Conservation (phyloP, 331 rosid genomes). For the Prunus yedoensis region DNA sequence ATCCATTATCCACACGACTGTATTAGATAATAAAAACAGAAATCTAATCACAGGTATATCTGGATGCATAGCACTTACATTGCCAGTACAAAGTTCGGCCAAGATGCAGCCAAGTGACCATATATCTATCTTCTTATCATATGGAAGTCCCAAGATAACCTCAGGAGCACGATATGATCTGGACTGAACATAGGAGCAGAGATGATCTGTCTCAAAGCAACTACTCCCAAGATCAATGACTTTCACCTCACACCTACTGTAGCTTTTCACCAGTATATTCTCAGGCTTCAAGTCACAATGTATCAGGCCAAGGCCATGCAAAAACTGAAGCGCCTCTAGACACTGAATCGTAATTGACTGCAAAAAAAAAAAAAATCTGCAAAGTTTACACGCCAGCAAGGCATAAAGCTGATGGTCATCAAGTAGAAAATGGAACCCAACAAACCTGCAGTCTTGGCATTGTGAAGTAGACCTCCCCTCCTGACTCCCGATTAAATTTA, state of each 20-base stretch:
- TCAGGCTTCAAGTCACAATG: slow-evolving; percentile 99
- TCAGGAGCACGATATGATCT: slow-evolving; percentile 99
- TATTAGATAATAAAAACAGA: neutral
- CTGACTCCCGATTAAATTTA: slow-evolving; percentile 95
- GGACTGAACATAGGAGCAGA: slow-evolving; percentile 95
- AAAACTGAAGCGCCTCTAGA: slow-evolving; percentile 88
- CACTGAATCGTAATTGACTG: slow-evolving; percentile 98
- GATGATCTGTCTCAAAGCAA: slow-evolving; percentile 98
- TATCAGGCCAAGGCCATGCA: slow-evolving; percentile 92
- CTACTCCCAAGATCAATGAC: slow-evolving; percentile 99
- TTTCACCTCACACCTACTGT: slow-evolving; percentile 97
- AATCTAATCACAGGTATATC: neutral
- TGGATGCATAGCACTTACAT: slow-evolving; percentile 54
- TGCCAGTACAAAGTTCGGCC: slow-evolving; percentile 97
- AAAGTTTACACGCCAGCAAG: slow-evolving; percentile 24
- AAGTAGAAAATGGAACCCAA: slow-evolving; percentile 20
- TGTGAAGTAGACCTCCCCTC: slow-evolving; percentile 98
- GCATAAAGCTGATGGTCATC: slow-evolving; percentile 10
- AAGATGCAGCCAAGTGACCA: slow-evolving; percentile 99
- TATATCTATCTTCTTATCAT: slow-evolving; percentile 92
- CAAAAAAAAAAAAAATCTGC: slow-evolving; percentile 31
- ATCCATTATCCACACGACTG: neutral
- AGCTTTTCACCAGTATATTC: slow-evolving; percentile 97
- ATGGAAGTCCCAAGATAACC: slow-evolving; percentile 95
- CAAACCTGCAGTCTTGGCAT: slow-evolving; percentile 99